These are phyloP conservation scores for Camelina sativa DNA, from an alignment of 345 rosid species.

Conservation along the genomic window DNA sequence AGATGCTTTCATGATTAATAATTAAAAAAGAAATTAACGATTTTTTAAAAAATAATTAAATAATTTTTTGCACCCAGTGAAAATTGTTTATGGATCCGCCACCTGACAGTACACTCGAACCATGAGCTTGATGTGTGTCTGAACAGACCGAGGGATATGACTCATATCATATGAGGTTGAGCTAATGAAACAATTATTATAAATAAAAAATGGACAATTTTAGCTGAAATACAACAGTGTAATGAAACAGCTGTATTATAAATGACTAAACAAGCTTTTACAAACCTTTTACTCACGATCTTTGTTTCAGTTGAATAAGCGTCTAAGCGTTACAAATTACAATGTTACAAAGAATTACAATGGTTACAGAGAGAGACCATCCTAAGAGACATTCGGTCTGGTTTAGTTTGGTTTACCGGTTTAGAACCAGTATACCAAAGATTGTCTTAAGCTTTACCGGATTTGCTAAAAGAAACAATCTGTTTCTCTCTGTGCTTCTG, in stretches of 20 bases:
- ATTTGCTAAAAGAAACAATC: constrained; percentile 28
- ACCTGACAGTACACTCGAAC: too few species aligned
- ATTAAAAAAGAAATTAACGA: too few species aligned
- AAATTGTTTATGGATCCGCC: too few species aligned
- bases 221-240: not conserved
- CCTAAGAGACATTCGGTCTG: not conserved
- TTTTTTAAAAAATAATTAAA: too few species aligned
- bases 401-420: constrained; percentile 13
- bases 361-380: not conserved
- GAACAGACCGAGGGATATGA: too few species aligned
- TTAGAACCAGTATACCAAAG: constrained; percentile 11
- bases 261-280: not conserved
- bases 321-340: not conserved
- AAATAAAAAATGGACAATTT: not conserved
- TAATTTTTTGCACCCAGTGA: too few species aligned
- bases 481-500: constrained; percentile 40
- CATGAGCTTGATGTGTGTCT: too few species aligned
- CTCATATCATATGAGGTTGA: not conserved
- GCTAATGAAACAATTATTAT: not conserved
- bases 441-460: constrained; percentile 17
- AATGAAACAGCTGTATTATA: not conserved
- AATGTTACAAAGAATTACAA: constrained; percentile 23
- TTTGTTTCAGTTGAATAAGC: not conserved
- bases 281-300: not conserved
- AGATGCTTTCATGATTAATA: too few species aligned